Conservation (phyloP, 345 rosid species). For the Hibiscus trionum region DNA sequence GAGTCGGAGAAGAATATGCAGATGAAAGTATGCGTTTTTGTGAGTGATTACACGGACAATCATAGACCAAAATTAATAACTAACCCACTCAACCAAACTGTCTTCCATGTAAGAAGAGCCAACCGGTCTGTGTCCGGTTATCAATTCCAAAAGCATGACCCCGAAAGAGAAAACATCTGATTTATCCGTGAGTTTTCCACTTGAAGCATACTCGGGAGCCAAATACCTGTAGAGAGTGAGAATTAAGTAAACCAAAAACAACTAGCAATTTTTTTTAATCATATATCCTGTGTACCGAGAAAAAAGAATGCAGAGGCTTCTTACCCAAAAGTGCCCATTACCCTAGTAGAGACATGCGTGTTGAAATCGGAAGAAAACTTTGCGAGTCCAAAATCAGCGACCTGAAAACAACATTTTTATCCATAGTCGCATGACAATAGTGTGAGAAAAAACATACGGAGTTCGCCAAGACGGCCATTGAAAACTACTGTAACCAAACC, state of each 20-base stretch:
- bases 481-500: neutral
- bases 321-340: constrained; percentile 97
- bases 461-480: neutral
- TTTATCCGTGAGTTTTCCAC: constrained; percentile 81
- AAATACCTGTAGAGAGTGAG: constrained; percentile 42
- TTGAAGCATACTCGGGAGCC: constrained; percentile 95
- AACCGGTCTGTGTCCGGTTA: constrained; percentile 80
- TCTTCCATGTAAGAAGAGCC: constrained; percentile 60
- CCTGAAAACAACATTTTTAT: constrained; percentile 29
- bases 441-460: neutral
- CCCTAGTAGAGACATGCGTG: constrained; percentile 86
- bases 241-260: neutral
- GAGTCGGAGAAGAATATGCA: neutral
- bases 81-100: constrained; percentile 90
- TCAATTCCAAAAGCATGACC: constrained; percentile 79
- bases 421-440: neutral
- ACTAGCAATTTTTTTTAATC: neutral
- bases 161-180: constrained; percentile 97
- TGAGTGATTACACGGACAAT: neutral
- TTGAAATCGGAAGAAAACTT: constrained; percentile 58
- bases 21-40: neutral
- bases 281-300: neutral
- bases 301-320: neutral
- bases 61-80: constrained; percentile 11
- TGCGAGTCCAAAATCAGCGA: constrained; percentile 91